Evolutionary conservation across 1,139 yeast species (phyloP), one percentile per base, ranked within the genome.

Genomic region (Blastobotrys buckinghamii): DNA sequence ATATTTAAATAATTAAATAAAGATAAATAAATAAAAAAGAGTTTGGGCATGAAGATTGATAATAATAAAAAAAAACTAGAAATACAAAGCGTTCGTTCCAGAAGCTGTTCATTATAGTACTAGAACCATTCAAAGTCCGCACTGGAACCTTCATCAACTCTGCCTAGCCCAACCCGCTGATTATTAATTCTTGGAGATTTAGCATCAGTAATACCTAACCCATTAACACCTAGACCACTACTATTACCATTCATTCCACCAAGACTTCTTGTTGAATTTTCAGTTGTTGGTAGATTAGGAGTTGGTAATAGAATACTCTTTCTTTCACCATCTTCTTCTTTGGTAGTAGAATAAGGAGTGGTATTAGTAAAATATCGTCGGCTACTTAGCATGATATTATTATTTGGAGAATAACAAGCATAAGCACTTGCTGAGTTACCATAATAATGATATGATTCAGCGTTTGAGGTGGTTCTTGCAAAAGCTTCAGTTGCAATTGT

Each of bases 271-370:
- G 36, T 9, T 6, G 26, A 29, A 2, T 40, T 36, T 9, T 39
- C 26, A 10, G 44, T 16, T 20, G 47, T 27, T 9, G 50, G 50
- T 22, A 47, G 36, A 2, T 44, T 27, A 2, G 60, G 59, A 8
- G 60, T 55, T 4, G 60, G 60, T 33, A 57, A 49, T 42, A 57
- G 49, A 26, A 55, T 45, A 12, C 59, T 56, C 15, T 39, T 44
- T 9, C 55, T 53, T 12, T 43, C 43, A 12, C 38, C 42, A 4
- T n/a, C 32, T 13, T 26, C 17, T 20, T n/a, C n/a, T 20, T 22
- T 17, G 19, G 6, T 24, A 32, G 4, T 19, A 26, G 20, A 4
- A 27, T 27, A 19, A 9, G 38, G 22, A 5, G 24, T 5, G 24
- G n/a, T n/a, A n/a, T 7, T 27, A 17, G 2, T 24, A 26, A n/a